A percentile compares a stretch with the other conserved stretches of the same genome.
Evolutionary conservation across 768 basidiomycete genomes (phyloP).

Genomic region (Suillus ampliporus): DNA sequence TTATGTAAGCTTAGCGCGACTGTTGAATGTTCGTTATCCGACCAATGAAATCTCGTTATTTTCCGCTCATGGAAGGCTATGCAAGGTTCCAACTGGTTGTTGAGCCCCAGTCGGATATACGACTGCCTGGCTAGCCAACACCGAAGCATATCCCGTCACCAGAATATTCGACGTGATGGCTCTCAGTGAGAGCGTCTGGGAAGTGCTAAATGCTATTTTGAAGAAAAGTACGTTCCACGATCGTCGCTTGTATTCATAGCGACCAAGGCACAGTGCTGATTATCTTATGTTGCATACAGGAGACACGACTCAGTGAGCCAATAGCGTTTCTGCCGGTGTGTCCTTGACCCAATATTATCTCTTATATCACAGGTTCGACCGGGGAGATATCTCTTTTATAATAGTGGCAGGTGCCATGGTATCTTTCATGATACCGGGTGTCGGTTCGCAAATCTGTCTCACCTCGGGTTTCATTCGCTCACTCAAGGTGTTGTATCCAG

Average conservation of each 20-base stretch:
- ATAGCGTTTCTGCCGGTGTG: conserved; percentile 5
- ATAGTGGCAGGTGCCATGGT: conserved; percentile 73
- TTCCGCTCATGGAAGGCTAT: neutral
- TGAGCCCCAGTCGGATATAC: neutral
- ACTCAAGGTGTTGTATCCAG: conserved; percentile 38
- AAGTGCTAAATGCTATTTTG: neutral
- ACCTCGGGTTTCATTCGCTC: conserved; percentile 7
- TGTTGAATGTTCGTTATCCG: neutral
- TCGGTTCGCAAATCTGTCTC: conserved; percentile 48
- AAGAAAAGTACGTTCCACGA: conserved; percentile 5
- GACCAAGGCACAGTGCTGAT: neutral
- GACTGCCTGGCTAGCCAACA: neutral
- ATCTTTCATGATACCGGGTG: conserved; percentile 77
- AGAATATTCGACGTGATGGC: neutral
- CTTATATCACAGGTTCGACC: conserved; percentile 56
- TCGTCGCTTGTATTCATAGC: neutral
- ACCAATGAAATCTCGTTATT: neutral
- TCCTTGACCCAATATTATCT: conserved; percentile 14
- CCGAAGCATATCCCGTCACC: neutral
- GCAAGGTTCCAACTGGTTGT: neutral
- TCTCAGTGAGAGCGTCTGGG: neutral
- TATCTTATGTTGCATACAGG: conserved; percentile 25
- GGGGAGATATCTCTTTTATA: conserved; percentile 76
- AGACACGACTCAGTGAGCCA: conserved; percentile 34
- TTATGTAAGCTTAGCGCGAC: neutral